Base-by-base conservation (phyloP, 805 yeast genomes). In the Yarrowia osloensis region DNA sequence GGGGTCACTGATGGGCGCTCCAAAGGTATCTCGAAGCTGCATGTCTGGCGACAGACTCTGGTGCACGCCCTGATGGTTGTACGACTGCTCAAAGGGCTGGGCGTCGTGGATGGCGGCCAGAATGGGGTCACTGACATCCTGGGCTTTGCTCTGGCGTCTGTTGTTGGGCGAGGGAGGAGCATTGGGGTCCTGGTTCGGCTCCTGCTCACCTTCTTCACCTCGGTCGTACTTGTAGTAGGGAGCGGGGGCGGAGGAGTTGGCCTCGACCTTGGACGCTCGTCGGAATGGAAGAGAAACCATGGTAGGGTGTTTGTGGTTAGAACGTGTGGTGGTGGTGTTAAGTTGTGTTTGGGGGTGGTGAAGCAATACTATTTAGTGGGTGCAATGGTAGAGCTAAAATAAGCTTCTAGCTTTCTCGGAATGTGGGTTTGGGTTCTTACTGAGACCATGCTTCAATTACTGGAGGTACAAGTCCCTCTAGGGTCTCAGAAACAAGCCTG, bases 91-190 rank as follows among this genome's bases (percentile, higher is more conserved):
- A 76, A 91, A 95, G 9, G 99, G 99, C 80, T 95, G 98, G 9
- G 89, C 94, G 77, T 94, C 98, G 74, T 89, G 92, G 54, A 95
- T 96, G 3, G 99, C 99, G 40, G 88, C 84, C 70, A 95, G 80
- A 68, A 95, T 88, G n/a, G 97, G 98, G 78, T 92, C 98, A 12
- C 33, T 31, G 42, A 61, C 54, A 40, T 61, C 66, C 54, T 44
- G 54, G 24, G 54, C 52, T n/a, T 61, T 61, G 44, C 54, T 44
- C 24, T 61, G 66, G 4, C 66, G 66, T 17, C 54, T 13, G 66
- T 61, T 61, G 44, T 46, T 61, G 54, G 66, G 66, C 33, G 66
- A 61, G 5, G 44, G 42, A 61, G 66, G 63, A 35, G 63, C 63
- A 28, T 57, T 57, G 63, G 63, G 63, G 66, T 61, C 44, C 52